A percentile compares a stretch with the other conserved stretches of the same genome.
Conservation (phyloP, 768 basidiomycete species). For the Boletus reticuloceps region DNA sequence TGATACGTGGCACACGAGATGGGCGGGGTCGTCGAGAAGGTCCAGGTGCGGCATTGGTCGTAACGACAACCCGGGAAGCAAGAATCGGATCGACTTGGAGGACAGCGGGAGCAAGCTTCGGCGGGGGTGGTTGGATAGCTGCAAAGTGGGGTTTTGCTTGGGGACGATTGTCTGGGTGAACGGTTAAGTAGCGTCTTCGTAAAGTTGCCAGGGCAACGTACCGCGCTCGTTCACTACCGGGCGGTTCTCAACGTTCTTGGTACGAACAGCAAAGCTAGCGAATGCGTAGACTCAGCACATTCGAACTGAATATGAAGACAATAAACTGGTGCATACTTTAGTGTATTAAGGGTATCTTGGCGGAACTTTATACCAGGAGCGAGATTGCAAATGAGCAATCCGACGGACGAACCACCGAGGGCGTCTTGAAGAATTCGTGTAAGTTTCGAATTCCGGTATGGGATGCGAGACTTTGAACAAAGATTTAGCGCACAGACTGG, state of each 20-base stretch:
- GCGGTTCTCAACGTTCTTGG: slow-evolving; percentile 85
- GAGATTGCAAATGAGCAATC: slow-evolving; percentile 82
- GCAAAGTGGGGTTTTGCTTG: slow-evolving; percentile 63
- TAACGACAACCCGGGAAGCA: slow-evolving; percentile 6
- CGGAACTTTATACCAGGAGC: slow-evolving; percentile 81
- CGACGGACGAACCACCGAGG: slow-evolving; percentile 76
- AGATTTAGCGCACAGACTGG: slow-evolving; percentile 5
- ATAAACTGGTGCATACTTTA: slow-evolving; percentile 58
- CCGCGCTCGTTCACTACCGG: slow-evolving; percentile 77
- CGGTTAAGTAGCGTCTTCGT: background rate
- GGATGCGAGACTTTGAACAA: slow-evolving; percentile 61
- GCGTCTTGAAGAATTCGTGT: slow-evolving; percentile 90
- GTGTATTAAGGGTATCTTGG: slow-evolving; percentile 85
- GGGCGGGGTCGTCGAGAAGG: slow-evolving; percentile 27
- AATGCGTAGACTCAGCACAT: background rate
- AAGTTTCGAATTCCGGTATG: slow-evolving; percentile 87
- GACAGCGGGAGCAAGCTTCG: slow-evolving; percentile 44
- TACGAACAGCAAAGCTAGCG: slow-evolving; percentile 72
- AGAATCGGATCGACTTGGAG: slow-evolving; percentile 41
- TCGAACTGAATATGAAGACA: background rate
- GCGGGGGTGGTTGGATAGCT: slow-evolving; percentile 49
- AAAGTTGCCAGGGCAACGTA: slow-evolving; percentile 27
- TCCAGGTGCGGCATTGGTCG: slow-evolving; percentile 10
- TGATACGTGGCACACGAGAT: slow-evolving; percentile 33
- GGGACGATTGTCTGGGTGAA: slow-evolving; percentile 52